Evolutionary conservation across 2,329 filamentous ascomycete genomes (phyloP).

Genomic region (Paramyrothecium sp.): DNA sequence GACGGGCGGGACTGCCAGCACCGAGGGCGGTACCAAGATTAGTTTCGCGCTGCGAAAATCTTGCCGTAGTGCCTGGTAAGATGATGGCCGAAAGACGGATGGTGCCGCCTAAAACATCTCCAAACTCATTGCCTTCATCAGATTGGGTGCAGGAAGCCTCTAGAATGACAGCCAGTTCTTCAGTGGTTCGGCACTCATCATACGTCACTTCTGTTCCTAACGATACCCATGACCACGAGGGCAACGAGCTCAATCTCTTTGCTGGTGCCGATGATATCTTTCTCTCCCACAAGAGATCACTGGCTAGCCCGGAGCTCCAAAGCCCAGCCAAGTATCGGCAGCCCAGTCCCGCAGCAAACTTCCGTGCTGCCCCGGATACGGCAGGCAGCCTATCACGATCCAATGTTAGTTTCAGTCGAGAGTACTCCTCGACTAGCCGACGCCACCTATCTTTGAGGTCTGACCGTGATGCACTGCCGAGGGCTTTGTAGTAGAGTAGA

Average conservation of each 20-base stretch:
- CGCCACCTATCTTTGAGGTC: not conserved
- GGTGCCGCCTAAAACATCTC: not conserved
- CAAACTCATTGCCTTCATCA: not conserved
- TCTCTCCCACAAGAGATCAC: slow-evolving; percentile 2
- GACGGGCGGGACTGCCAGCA: not conserved
- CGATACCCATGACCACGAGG: not conserved
- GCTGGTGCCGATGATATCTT: not conserved
- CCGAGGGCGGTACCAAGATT: not conserved
- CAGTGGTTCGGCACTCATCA: not conserved
- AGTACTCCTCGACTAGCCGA: not conserved
- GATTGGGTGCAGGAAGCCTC: not conserved
- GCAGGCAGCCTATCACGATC: slow-evolving; percentile 1
- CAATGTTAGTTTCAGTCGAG: not conserved
- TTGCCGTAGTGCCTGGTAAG: not conserved
- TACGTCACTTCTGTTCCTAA: not conserved
- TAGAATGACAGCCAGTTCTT: not conserved
- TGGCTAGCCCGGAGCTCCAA: not conserved
- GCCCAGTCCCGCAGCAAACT: not conserved
- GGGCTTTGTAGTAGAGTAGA: not conserved
- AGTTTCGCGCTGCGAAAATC: not conserved
- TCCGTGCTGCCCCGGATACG: not conserved
- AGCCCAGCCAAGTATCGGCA: not conserved
- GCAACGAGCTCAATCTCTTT: not conserved
- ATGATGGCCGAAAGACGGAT: not conserved
- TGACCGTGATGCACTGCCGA: not conserved